These are phyloP conservation scores for Quercus bicolor DNA, from an alignment of 306 rosid species.

Conservation along the genomic window DNA sequence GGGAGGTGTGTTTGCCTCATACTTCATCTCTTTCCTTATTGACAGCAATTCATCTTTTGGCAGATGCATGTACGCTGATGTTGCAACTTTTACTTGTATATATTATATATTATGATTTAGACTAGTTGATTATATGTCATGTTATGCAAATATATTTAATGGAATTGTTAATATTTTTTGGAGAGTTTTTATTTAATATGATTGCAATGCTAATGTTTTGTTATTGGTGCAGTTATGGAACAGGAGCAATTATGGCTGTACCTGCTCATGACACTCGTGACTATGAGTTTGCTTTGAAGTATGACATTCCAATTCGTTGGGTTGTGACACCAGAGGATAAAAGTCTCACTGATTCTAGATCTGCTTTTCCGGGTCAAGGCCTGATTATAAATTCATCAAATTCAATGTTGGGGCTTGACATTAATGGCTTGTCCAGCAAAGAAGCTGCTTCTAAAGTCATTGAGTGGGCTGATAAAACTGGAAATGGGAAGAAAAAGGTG, in stretches of 20 bases:
- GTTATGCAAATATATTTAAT: slow-evolving; percentile 10
- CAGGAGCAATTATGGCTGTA: slow-evolving; percentile 98
- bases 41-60: not conserved
- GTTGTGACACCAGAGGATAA: slow-evolving; percentile 67
- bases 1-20: slow-evolving; percentile 66
- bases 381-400: slow-evolving; percentile 59
- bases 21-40: slow-evolving; percentile 1
- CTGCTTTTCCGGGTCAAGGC: slow-evolving; percentile 82
- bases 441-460: slow-evolving; percentile 70
- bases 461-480: slow-evolving; percentile 82
- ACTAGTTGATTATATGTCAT: slow-evolving; percentile 23
- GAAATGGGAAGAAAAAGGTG: slow-evolving; percentile 88
- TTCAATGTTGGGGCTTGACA: slow-evolving; percentile 56
- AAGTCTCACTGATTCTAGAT: slow-evolving; percentile 39
- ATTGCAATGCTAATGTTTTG: slow-evolving; percentile 14
- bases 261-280: slow-evolving; percentile 96
- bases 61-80: slow-evolving; percentile 5
- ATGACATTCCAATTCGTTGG: slow-evolving; percentile 58
- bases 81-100: not conserved
- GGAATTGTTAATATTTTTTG: slow-evolving; percentile 9
- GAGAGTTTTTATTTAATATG: not conserved
- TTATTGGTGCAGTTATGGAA: slow-evolving; percentile 75
- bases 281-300: slow-evolving; percentile 76
- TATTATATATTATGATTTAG: slow-evolving; percentile 10
- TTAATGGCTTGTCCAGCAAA: slow-evolving; percentile 77